Base-by-base conservation (phyloP, 495 filamentous ascomycete species). In the Opeltia flavorubescens region DNA sequence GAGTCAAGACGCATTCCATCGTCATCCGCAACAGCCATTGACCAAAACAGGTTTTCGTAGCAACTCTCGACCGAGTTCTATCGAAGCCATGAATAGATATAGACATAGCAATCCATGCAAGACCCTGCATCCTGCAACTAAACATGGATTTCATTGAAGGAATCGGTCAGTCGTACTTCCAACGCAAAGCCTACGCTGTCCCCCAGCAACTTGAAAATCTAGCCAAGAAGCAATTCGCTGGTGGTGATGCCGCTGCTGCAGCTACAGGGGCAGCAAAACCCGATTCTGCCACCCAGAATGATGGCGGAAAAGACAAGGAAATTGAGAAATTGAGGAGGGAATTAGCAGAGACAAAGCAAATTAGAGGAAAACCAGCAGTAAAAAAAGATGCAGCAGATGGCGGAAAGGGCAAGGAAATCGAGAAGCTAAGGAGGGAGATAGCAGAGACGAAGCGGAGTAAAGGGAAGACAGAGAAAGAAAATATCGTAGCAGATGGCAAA, bases 131-230 rank as follows among this genome's bases (percentile, higher is more conserved):
- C n/a, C n/a, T n/a, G n/a, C n/a, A n/a, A n/a, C n/a, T n/a, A 6
- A 41, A 21, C 5, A 41, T 41, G 42, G 39, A 50, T 30, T 44
- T 54, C 38, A 46, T 54, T 20, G 46, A 50, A 27, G 47, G 46
- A 15, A 43, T 56, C n/a, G 54, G 54, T 24, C 23, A 53, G 18
- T 36, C 34, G 12, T 56, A 56, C 31, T 39, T 56, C 17, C 41
- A 45, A 39, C 29, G 44, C 29, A 56, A 56, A 49, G 54, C 50
- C 21, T 43, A 47, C 34, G 50, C 43, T 5, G 50, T 40, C 12
- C 54, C 54, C 13, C 54, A 56, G 23, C 47, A 50, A 34, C 18
- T 53, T 15, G 54, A 56, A 31, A 50, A 46, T 4, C n/a, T 56
- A 1, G 50, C 29, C 1, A 56, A 48, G 13, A 50, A 56, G 36